Evolutionary conservation across 257 asterid species (phyloP).

Genomic region (Coffea canephora): DNA sequence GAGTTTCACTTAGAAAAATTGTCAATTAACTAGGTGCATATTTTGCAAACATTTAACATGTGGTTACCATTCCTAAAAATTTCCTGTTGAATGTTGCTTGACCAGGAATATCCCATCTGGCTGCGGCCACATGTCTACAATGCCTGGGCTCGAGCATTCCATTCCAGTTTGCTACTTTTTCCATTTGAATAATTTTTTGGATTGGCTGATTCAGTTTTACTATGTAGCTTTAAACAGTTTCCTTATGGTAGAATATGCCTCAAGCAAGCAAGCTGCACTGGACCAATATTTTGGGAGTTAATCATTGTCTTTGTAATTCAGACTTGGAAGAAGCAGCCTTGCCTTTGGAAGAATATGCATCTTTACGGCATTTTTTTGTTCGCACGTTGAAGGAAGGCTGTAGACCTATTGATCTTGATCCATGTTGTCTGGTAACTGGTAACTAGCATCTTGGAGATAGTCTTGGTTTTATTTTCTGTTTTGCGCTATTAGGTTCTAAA

Average conservation of each 20-base stretch:
- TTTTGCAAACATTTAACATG: neutral
- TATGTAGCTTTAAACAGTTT: conserved; percentile 7
- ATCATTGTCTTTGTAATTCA: conserved; percentile 27
- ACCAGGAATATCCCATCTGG: conserved; percentile 86
- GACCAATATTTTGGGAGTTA: conserved; percentile 1
- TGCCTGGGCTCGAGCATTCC: conserved; percentile 98
- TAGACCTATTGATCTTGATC: conserved; percentile 72
- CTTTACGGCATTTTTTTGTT: conserved; percentile 72
- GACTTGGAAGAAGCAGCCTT: conserved; percentile 80
- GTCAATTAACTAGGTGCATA: too few species aligned
- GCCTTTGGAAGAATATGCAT: conserved; percentile 86
- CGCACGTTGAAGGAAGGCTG: conserved; percentile 76
- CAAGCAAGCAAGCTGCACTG: conserved; percentile 8
- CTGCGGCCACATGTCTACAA: conserved; percentile 75
- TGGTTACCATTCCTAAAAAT: neutral
- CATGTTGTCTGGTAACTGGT: conserved; percentile 95
- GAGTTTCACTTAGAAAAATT: conserved; percentile 31
- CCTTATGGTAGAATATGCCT: conserved; percentile 1
- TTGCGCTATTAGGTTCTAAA: conserved; percentile 7
- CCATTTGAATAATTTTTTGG: conserved; percentile 12
- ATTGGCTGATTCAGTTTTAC: conserved; percentile 9
- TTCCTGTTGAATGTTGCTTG: conserved; percentile 26
- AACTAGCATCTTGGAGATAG: conserved; percentile 44
- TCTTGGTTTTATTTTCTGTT: conserved; percentile 16
- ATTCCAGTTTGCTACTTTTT: conserved; percentile 61